Conservation (phyloP, 768 basidiomycete genomes). For the Strobilomyces echinocephalus region DNA sequence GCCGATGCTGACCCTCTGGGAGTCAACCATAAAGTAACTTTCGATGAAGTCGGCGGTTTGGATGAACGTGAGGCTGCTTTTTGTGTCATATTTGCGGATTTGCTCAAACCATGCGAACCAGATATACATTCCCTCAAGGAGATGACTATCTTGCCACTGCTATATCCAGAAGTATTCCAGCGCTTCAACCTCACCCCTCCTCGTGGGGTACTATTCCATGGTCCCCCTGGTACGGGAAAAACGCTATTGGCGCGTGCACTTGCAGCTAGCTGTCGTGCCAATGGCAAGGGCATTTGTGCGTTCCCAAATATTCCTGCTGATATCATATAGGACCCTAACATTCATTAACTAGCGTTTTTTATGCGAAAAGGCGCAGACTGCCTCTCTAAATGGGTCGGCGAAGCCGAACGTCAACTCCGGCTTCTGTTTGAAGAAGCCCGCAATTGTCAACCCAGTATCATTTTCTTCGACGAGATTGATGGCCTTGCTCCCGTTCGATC, state of each 20-base stretch:
- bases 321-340: neutral
- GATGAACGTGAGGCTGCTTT: slow-evolving; percentile 68
- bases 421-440: slow-evolving; percentile 94
- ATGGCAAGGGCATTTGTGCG: slow-evolving; percentile 85
- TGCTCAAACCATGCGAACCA: slow-evolving; percentile 27
- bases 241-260: slow-evolving; percentile 91
- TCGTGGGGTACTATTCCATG: slow-evolving; percentile 94
- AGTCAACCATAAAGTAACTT: slow-evolving; percentile 88
- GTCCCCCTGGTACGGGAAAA: slow-evolving; percentile 98
- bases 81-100: neutral
- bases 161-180: slow-evolving; percentile 97
- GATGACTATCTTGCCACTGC: slow-evolving; percentile 92
- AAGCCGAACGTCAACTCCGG: slow-evolving; percentile 93
- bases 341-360: slow-evolving; percentile 74
- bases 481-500: slow-evolving; percentile 96
- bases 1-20: slow-evolving; percentile 96
- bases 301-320: slow-evolving; percentile 9
- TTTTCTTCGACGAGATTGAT: slow-evolving; percentile 99
- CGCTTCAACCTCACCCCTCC: slow-evolving; percentile 92
- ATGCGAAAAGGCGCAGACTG: slow-evolving; percentile 99
- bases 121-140: slow-evolving; percentile 97
- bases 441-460: slow-evolving; percentile 90
- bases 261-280: slow-evolving; percentile 84
- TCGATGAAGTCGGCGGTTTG: slow-evolving; percentile 94
- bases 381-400: slow-evolving; percentile 98